Conservation (phyloP, 1,284 basidiomycete species). For the Dichomitus squalens region DNA sequence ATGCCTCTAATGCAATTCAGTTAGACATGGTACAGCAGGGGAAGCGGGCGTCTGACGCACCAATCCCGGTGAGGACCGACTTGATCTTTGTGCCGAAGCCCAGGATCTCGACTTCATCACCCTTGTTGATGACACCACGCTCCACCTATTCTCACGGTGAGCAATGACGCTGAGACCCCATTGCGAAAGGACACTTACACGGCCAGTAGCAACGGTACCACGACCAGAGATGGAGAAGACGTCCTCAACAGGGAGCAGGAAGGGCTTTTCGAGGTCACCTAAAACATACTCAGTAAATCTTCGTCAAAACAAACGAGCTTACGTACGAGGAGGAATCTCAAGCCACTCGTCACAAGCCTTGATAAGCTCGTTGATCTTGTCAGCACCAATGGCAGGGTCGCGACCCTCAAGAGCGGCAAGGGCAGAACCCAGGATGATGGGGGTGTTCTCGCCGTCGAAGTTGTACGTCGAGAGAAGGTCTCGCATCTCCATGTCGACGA, state of each 20-base stretch:
- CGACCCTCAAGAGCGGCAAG: slow-evolving; percentile 92
- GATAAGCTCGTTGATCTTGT: slow-evolving; percentile 87
- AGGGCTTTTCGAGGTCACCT: slow-evolving; percentile 98
- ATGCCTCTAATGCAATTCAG: slow-evolving; percentile 74
- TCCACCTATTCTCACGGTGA: slow-evolving; percentile 65
- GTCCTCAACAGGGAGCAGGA: slow-evolving; percentile 97
- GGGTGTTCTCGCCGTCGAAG: slow-evolving; percentile 97
- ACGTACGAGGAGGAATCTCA: slow-evolving; percentile 86
- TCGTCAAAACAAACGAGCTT: neutral
- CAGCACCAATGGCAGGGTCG: slow-evolving; percentile 77
- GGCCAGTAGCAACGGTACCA: slow-evolving; percentile 97
- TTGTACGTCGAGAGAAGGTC: slow-evolving; percentile 93
- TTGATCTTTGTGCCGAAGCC: slow-evolving; percentile 87
- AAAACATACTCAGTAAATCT: neutral
- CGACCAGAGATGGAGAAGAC: slow-evolving; percentile 98
- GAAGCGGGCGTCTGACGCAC: slow-evolving; percentile 45
- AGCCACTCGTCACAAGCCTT: slow-evolving; percentile 94
- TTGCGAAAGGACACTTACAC: slow-evolving; percentile 46
- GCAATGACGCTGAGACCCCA: neutral
- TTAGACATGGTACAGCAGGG: neutral
- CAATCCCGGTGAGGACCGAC: slow-evolving; percentile 96
- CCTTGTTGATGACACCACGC: slow-evolving; percentile 92
- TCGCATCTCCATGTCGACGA: slow-evolving; percentile 99
- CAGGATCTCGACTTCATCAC: slow-evolving; percentile 92
- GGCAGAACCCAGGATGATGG: slow-evolving; percentile 96